phyloP scores from a whole-genome alignment of 2,329 filamentous ascomycete species.

The Phialophora expanda region DNA sequence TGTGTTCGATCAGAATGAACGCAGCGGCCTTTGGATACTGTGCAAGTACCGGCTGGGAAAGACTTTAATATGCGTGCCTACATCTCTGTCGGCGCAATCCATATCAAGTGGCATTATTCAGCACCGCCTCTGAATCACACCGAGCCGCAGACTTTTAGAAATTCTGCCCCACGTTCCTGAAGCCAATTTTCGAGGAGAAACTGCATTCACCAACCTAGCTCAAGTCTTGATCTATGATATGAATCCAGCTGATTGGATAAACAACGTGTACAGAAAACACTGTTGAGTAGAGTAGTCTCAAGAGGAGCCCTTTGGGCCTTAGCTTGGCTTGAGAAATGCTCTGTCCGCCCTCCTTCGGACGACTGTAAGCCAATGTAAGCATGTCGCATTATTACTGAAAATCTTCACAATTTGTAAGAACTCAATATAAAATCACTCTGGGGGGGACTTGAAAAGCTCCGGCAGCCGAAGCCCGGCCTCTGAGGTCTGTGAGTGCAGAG shows the following conservation, averaged over 20 bases:
- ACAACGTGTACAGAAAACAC: not conserved
- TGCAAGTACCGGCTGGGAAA: not conserved
- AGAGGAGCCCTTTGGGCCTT: not conserved
- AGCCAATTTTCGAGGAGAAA: not conserved
- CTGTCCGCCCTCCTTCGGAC: not conserved
- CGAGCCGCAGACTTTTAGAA: not conserved
- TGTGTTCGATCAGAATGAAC: not conserved
- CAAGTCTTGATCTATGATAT: not conserved
- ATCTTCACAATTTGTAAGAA: not conserved
- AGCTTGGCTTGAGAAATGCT: not conserved
- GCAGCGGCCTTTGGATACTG: not conserved
- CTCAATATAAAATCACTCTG: not conserved
- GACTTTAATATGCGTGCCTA: not conserved
- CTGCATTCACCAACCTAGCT: not conserved
- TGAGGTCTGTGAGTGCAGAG: not conserved
- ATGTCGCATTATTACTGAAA: not conserved
- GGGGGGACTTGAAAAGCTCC: not conserved
- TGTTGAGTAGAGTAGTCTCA: not conserved
- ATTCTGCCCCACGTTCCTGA: not conserved
- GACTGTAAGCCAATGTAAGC: slow-evolving; percentile 6
- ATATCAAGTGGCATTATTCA: not conserved
- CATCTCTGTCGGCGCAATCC: not conserved
- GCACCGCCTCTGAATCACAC: not conserved
- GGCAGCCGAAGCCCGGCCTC: not conserved
- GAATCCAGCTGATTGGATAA: not conserved